Evolutionary conservation across 352 stramenopile species (phyloP).

Genomic region (Phytophthora citricola): DNA sequence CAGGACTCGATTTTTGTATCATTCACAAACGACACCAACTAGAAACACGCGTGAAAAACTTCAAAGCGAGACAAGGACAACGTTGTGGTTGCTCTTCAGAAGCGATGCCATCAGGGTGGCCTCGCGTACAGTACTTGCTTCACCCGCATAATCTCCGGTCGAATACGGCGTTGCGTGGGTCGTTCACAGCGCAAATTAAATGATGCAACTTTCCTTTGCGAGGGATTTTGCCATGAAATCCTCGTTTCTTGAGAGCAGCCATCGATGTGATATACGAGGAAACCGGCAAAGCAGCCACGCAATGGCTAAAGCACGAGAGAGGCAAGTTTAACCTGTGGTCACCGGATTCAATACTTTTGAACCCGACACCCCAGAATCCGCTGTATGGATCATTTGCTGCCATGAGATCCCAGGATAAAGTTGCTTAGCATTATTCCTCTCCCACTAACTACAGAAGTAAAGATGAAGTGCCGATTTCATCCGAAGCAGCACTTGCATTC

Average conservation of each 20-base stretch:
- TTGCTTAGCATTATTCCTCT: slow-evolving; percentile 6
- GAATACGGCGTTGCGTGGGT: too few species aligned
- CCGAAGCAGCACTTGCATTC: neutral
- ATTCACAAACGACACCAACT: slow-evolving; percentile 1
- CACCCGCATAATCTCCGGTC: slow-evolving; percentile 4
- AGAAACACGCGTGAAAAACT: slow-evolving; percentile 23
- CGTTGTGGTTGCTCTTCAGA: neutral
- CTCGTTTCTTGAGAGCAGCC: too few species aligned
- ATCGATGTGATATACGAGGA: too few species aligned
- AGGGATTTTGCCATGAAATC: too few species aligned
- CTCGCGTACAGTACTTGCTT: neutral
- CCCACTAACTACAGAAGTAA: neutral
- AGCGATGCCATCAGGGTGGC: too few species aligned
- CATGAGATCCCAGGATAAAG: slow-evolving; percentile 20
- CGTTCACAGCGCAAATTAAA: too few species aligned
- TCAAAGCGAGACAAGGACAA: slow-evolving; percentile 14
- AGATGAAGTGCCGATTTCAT: neutral
- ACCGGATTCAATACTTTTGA: too few species aligned
- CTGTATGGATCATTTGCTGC: neutral
- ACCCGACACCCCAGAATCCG: slow-evolving; percentile 11
- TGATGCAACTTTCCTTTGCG: too few species aligned
- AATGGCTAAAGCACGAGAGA: too few species aligned
- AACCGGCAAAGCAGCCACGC: too few species aligned
- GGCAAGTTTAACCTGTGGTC: too few species aligned
- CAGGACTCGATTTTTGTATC: slow-evolving; percentile 10